These are phyloP conservation scores for Coelastrella sp. DNA, from an alignment of 139 green algal genomes.

Conservation along the genomic window DNA sequence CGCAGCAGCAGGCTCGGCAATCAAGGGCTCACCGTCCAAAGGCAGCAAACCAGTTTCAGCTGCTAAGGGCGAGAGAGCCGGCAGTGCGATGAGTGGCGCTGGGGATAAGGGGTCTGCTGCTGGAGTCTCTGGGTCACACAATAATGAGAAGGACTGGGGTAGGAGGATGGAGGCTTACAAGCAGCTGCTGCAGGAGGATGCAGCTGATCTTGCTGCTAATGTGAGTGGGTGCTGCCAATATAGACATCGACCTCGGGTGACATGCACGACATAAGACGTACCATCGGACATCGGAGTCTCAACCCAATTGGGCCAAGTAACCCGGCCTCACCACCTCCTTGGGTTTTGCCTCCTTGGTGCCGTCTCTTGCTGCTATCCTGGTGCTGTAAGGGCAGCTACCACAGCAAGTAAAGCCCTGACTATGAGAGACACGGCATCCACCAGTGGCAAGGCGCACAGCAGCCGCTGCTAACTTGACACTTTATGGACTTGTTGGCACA, in stretches of 20 bases:
- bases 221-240: not conserved
- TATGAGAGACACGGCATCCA: not conserved
- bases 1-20: not conserved
- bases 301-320: no score
- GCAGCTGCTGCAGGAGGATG: constrained; percentile 52
- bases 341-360: not conserved
- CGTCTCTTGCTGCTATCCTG: not conserved
- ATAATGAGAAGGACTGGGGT: constrained; percentile 64
- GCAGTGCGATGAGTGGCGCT: not conserved
- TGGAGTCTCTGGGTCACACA: constrained; percentile 50
- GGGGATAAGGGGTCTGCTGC: not conserved
- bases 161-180: constrained; percentile 44
- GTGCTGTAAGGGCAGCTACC: not conserved
- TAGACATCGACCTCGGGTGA: no score
- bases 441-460: not conserved
- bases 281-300: no score
- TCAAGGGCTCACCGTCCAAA: not conserved
- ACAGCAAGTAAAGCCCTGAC: not conserved
- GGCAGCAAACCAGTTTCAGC: not conserved
- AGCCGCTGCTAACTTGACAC: no score
- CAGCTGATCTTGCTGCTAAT: constrained; percentile 48
- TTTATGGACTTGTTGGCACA: no score
- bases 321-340: no score
- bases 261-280: no score
- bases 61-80: not conserved